Percentiles rank a stretch among this genome's conserved stretches.
phyloP scores from a whole-genome alignment of 306 rosid genomes.

The Cicer chorassanicum region DNA sequence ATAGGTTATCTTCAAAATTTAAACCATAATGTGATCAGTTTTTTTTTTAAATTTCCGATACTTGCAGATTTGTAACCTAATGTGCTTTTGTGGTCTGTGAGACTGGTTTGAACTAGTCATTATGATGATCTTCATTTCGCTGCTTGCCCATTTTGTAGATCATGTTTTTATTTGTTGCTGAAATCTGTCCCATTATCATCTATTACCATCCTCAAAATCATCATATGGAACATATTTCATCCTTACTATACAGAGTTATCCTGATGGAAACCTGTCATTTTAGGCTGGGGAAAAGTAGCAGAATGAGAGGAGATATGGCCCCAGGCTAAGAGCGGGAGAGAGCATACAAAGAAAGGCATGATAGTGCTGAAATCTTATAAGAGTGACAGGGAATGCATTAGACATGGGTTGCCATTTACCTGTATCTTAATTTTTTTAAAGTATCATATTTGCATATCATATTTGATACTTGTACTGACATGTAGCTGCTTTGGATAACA shows the following conservation, averaged over 20 bases:
- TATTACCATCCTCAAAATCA: not conserved
- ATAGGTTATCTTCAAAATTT: not conserved
- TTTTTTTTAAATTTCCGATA: not conserved
- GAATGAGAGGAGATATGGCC: not conserved
- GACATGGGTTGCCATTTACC: not conserved
- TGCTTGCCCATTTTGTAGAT: not conserved
- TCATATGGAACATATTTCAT: not conserved
- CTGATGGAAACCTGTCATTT: not conserved
- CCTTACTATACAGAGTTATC: not conserved
- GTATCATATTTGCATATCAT: not conserved
- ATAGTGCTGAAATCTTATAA: not conserved
- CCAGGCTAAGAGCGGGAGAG: not conserved
- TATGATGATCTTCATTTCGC: constrained; percentile 1
- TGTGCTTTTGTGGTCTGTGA: not conserved
- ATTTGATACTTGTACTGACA: constrained; percentile 2
- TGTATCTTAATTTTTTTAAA: not conserved
- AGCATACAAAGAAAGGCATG: not conserved
- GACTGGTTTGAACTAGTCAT: constrained; percentile 16
- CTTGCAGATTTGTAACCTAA: not conserved
- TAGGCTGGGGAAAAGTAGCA: not conserved
- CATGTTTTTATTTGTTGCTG: not conserved
- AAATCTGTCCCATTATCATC: not conserved
- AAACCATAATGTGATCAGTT: not conserved
- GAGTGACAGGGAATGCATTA: not conserved
- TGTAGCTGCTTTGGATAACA: not conserved